These are phyloP conservation scores for Platanthera zijinensis DNA, from an alignment of 106 monocot species.

Conservation along the genomic window DNA sequence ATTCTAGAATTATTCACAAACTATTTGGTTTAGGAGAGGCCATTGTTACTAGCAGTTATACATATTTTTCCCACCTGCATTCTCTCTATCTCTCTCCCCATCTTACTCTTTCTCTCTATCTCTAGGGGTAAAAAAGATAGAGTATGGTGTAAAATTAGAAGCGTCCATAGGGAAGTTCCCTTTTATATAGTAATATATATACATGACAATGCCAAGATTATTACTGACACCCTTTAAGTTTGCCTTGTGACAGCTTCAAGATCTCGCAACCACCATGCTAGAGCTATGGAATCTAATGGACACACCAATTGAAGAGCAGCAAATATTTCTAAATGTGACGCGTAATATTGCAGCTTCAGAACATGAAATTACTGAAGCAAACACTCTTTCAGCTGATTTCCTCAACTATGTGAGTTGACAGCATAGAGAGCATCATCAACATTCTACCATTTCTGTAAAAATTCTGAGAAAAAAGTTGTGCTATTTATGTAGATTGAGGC, in stretches of 20 bases:
- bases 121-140: too few species aligned
- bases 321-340: slow-evolving; percentile 44
- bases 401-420: slow-evolving; percentile 40
- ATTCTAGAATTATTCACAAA: too few species aligned
- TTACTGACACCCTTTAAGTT: neutral
- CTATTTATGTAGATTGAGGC: slow-evolving; percentile 30
- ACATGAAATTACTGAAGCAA: slow-evolving; percentile 49
- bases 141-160: too few species aligned
- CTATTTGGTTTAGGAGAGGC: too few species aligned
- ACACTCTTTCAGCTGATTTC: slow-evolving; percentile 32
- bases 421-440: neutral
- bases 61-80: too few species aligned
- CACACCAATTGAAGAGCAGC: slow-evolving; percentile 63
- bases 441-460: neutral
- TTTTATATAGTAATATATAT: too few species aligned
- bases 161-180: too few species aligned
- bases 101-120: too few species aligned
- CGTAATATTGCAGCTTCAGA: slow-evolving; percentile 60
- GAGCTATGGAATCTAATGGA: slow-evolving; percentile 72
- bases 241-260: slow-evolving; percentile 44
- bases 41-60: too few species aligned
- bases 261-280: slow-evolving; percentile 49
- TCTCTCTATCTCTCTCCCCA: too few species aligned
- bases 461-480: neutral
- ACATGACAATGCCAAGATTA: neutral